Percentiles rank a stretch among this genome's conserved stretches.
Conservation (phyloP, 208 protist genomes). For the Acanthamoeba royreba region DNA sequence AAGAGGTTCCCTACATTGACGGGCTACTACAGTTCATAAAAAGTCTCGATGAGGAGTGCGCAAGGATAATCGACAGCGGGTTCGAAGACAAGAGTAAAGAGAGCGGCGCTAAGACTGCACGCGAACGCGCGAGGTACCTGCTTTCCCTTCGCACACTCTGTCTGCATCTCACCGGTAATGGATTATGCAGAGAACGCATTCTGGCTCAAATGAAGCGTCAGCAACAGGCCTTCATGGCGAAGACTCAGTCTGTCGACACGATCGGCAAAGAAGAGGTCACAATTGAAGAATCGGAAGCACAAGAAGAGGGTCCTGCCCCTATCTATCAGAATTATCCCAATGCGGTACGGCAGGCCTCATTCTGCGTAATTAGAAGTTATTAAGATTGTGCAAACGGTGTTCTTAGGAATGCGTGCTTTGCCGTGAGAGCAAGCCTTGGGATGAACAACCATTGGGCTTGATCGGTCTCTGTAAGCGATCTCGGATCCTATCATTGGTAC, state of each 20-base stretch:
- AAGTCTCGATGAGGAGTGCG: background rate
- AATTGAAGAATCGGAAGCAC: background rate
- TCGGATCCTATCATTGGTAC: background rate
- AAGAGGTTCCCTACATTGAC: background rate
- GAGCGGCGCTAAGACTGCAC: background rate
- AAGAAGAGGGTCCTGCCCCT: background rate
- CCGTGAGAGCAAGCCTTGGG: background rate
- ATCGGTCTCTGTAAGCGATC: background rate
- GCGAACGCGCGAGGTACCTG: background rate
- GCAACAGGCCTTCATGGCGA: background rate
- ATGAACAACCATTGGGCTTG: background rate
- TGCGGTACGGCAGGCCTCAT: too few species aligned
- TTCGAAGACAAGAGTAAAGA: background rate
- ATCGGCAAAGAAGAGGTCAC: too few species aligned
- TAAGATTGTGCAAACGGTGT: background rate
- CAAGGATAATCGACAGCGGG: background rate
- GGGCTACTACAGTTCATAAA: background rate
- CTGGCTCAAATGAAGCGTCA: background rate
- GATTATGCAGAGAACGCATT: background rate
- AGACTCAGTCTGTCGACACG: background rate
- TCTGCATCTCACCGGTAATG: too few species aligned
- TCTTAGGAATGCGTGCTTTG: background rate
- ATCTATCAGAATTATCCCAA: background rate
- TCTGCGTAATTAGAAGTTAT: too few species aligned
- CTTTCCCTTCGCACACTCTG: too few species aligned